phyloP scores from a whole-genome alignment of 2,329 filamentous ascomycete species.

The Diplodia seriata region DNA sequence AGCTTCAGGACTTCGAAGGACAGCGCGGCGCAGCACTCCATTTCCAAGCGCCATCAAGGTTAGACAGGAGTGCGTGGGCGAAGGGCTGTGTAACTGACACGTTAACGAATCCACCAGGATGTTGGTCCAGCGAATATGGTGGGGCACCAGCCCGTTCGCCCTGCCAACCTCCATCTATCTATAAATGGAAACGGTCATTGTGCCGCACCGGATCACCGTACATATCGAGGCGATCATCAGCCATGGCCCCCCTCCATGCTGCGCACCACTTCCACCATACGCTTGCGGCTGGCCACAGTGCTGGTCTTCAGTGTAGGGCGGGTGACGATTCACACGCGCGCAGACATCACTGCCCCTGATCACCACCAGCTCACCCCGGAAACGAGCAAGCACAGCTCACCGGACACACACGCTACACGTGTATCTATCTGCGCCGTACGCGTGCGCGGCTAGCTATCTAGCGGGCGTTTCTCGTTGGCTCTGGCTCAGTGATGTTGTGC shows the following conservation, averaged over 20 bases:
- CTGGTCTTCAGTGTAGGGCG: neutral
- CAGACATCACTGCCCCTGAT: conserved; percentile 1
- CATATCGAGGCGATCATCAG: neutral
- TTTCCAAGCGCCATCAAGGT: neutral
- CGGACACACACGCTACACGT: neutral
- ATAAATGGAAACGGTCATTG: neutral
- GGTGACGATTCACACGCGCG: neutral
- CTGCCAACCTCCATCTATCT: neutral
- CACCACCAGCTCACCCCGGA: neutral
- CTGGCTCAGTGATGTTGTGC: neutral
- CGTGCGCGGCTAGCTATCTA: neutral
- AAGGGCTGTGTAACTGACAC: neutral
- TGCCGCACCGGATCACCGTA: neutral
- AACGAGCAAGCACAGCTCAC: conserved; percentile 2
- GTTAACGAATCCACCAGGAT: neutral
- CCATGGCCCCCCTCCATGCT: neutral
- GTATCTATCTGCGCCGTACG: neutral
- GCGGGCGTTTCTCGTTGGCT: neutral
- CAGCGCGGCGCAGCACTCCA: neutral
- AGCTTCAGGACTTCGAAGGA: neutral
- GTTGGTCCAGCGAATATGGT: neutral
- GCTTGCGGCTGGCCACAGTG: neutral
- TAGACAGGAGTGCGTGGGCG: neutral
- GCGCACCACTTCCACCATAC: neutral
- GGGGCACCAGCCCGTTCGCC: neutral